These are phyloP conservation scores for Wallacemonas sp. DNA, from an alignment of 208 protist genomes.

Conservation along the genomic window DNA sequence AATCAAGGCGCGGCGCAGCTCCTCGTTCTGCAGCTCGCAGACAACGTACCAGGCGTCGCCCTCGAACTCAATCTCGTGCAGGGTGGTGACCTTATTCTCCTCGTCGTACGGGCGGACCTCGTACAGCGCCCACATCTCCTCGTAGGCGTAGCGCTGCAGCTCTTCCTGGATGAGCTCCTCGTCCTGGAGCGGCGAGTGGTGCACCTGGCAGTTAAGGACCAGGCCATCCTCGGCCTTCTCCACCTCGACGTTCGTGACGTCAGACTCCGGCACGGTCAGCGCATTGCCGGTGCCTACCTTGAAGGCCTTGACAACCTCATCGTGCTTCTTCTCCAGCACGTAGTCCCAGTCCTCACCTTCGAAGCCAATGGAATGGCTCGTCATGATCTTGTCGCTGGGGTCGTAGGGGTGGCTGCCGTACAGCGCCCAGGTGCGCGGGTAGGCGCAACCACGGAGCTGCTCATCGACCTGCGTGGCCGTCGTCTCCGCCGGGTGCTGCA, in stretches of 20 bases:
- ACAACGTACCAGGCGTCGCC: constrained; percentile 23
- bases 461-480: constrained; percentile 29
- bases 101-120: constrained; percentile 14
- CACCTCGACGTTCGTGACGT: constrained; percentile 22
- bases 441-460: constrained; percentile 33
- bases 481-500: constrained; percentile 35
- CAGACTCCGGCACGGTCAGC: constrained; percentile 27
- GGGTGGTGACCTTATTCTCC: constrained; percentile 15
- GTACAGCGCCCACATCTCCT: constrained; percentile 54
- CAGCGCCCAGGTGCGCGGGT: constrained; percentile 50
- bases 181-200: constrained; percentile 34
- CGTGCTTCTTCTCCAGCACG: constrained; percentile 32
- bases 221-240: constrained; percentile 24
- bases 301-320: constrained; percentile 38
- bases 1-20: constrained; percentile 22
- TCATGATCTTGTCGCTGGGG: constrained; percentile 21
- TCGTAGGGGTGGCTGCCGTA: constrained; percentile 41
- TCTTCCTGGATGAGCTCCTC: constrained; percentile 39
- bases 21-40: constrained; percentile 13
- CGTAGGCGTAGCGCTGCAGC: constrained; percentile 41
- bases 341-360: constrained; percentile 60
- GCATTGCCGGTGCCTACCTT: constrained; percentile 40
- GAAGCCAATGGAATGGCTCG: constrained; percentile 40
- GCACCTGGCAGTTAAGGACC: constrained; percentile 23
- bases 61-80: constrained; percentile 26